Percentiles rank a stretch among this genome's conserved stretches.
These are phyloP conservation scores for Lodderomyces margitis DNA, from an alignment of 1,139 yeast species.

Conservation along the genomic window DNA sequence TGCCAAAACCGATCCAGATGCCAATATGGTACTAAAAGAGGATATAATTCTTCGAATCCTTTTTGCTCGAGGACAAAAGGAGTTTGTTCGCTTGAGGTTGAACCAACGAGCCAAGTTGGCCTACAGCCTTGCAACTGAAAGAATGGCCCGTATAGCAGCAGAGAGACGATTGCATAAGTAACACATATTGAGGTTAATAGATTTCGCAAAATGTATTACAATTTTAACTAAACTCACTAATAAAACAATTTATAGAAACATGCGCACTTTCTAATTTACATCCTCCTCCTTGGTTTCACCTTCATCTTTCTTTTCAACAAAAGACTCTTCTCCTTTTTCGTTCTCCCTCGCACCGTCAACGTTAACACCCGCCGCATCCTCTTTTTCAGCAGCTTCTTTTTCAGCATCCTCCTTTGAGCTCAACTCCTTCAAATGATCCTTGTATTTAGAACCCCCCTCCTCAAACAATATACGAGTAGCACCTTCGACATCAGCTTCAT, in stretches of 20 bases:
- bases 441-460: constrained; percentile 33
- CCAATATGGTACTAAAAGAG: constrained; percentile 58
- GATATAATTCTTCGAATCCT: constrained; percentile 66
- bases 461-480: constrained; percentile 27
- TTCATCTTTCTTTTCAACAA: not conserved
- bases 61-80: constrained; percentile 40
- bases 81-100: constrained; percentile 52
- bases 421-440: constrained; percentile 16
- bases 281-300: not conserved
- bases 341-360: not conserved
- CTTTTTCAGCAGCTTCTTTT: constrained; percentile 8
- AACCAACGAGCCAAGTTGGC: constrained; percentile 63
- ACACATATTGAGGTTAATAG: constrained; percentile 1
- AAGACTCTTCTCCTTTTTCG: not conserved
- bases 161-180: constrained; percentile 29
- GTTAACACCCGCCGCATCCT: not conserved
- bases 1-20: constrained; percentile 54
- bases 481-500: constrained; percentile 17
- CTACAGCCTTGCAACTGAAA: constrained; percentile 63
- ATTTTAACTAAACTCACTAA: constrained; percentile 5
- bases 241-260: constrained; percentile 2
- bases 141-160: constrained; percentile 46
- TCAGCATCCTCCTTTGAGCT: constrained; percentile 4
- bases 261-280: not conserved
- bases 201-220: constrained; percentile 6